Evolutionary conservation across 148 eudicot genomes (phyloP).

Genomic region (Talinum fruticosum): DNA sequence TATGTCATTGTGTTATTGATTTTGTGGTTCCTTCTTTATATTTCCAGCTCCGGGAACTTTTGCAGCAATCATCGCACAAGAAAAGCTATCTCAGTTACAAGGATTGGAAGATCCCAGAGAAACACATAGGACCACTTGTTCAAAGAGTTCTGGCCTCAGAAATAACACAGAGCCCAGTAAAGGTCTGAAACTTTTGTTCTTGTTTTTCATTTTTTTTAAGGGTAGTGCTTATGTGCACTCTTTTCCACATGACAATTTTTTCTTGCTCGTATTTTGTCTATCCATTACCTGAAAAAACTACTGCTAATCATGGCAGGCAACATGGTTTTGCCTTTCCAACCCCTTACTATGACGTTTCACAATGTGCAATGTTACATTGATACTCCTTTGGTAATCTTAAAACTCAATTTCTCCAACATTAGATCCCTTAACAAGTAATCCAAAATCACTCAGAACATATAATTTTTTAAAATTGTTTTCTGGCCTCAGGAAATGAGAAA

Average conservation of each 20-base stretch:
- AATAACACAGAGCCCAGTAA: slow-evolving; percentile 20
- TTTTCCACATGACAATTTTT: background rate
- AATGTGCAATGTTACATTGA: slow-evolving; percentile 71
- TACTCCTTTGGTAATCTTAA: slow-evolving; percentile 49
- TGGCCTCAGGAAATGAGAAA: slow-evolving; percentile 57
- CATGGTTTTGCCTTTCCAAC: slow-evolving; percentile 72
- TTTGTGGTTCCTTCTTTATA: slow-evolving; percentile 1
- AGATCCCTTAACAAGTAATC: background rate
- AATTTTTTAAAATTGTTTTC: slow-evolving; percentile 6
- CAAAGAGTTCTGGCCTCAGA: slow-evolving; percentile 2
- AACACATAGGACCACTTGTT: slow-evolving; percentile 7
- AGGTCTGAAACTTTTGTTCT: slow-evolving; percentile 34
- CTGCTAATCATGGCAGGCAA: slow-evolving; percentile 41
- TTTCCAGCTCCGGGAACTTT: slow-evolving; percentile 55
- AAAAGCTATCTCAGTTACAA: slow-evolving; percentile 43
- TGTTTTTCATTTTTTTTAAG: background rate
- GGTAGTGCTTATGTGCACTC: background rate
- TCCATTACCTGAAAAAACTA: background rate
- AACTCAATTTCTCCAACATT: background rate
- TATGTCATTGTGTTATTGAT: background rate
- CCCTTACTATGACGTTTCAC: slow-evolving; percentile 51
- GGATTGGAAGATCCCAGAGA: slow-evolving; percentile 24
- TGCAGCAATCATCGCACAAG: slow-evolving; percentile 60
- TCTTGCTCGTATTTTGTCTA: background rate
- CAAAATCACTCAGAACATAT: background rate